Evolutionary conservation across 2,329 filamentous ascomycete species (phyloP).

Genomic region (Ophidiomyces ophidiicola): DNA sequence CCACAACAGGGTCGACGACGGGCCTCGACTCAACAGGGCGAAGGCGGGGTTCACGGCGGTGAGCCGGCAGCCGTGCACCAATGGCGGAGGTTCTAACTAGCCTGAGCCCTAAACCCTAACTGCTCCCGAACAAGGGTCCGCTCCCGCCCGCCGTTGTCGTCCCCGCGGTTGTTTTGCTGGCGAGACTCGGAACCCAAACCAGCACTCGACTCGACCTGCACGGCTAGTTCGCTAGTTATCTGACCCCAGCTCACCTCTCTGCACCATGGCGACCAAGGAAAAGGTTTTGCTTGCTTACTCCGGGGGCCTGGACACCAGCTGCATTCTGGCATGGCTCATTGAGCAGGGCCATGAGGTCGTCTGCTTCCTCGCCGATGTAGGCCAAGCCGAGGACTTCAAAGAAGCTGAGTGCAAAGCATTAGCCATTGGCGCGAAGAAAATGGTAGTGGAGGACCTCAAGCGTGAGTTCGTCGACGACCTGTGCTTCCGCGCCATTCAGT

Average conservation of each 20-base stretch:
- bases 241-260: background rate
- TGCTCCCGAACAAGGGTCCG: background rate
- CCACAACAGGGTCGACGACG: background rate
- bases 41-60: constrained; percentile 7
- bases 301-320: constrained; percentile 49
- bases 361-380: constrained; percentile 58
- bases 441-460: constrained; percentile 52
- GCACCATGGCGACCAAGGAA: constrained; percentile 14
- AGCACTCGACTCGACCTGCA: background rate
- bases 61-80: constrained; percentile 2
- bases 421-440: constrained; percentile 55
- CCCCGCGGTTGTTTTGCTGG: background rate
- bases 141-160: background rate
- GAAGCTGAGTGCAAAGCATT: constrained; percentile 61
- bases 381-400: constrained; percentile 62
- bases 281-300: constrained; percentile 30
- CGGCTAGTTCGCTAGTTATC: background rate
- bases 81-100: constrained; percentile 4
- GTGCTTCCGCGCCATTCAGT: constrained; percentile 67
- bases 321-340: constrained; percentile 36
- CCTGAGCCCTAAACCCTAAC: constrained; percentile 9
- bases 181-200: no score
- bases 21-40: background rate
- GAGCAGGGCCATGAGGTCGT: constrained; percentile 48
- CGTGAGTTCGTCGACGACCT: constrained; percentile 69